phyloP scores from a whole-genome alignment of 1,284 basidiomycete species.

The Microbotryomycetes sp. region DNA sequence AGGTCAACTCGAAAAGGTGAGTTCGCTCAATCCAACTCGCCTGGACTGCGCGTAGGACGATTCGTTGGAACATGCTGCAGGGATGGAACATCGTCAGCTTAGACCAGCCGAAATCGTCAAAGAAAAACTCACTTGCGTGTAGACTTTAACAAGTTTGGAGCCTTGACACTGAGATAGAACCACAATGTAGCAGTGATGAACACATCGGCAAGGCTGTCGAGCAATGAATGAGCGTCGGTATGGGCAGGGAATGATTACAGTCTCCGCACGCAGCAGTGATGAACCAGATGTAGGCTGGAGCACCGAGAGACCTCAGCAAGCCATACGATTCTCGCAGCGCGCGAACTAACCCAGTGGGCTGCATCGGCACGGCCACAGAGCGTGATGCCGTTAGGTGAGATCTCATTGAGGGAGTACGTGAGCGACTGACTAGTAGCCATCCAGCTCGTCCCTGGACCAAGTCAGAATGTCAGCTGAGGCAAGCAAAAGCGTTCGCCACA shows the following conservation, averaged over 20 bases:
- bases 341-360: no score
- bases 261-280: not conserved
- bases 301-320: no score
- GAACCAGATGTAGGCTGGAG: not conserved
- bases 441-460: not conserved
- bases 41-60: not conserved
- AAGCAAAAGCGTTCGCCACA: no score
- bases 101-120: not conserved
- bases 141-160: not conserved
- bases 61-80: not conserved
- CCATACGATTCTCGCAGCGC: no score
- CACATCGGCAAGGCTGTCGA: not conserved
- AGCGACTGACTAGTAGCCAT: not conserved
- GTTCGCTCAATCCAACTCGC: no score
- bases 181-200: not conserved
- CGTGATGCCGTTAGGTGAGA: no score
- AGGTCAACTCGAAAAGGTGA: no score
- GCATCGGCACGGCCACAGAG: no score
- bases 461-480: no score
- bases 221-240: no score
- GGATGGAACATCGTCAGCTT: not conserved
- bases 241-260: no score
- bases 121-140: not conserved
- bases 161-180: not conserved
- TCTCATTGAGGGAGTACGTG: no score